phyloP scores from a whole-genome alignment of 805 yeast genomes.

The Lipomyces chichibuensis region DNA sequence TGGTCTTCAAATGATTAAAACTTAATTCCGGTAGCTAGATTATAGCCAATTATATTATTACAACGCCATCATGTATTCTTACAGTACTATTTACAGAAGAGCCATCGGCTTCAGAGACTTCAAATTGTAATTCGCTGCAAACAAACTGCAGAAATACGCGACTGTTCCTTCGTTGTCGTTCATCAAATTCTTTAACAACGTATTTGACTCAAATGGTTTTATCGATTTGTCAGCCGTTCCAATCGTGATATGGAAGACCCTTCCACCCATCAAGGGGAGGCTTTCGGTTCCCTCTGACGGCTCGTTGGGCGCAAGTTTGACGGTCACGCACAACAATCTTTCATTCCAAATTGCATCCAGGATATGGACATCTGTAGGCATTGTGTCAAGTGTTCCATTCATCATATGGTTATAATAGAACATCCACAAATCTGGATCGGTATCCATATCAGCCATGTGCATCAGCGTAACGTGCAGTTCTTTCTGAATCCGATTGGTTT shows the following conservation, averaged over 20 bases:
- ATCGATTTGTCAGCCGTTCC: conserved; percentile 57
- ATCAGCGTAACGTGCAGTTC: conserved; percentile 70
- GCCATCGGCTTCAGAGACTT: neutral
- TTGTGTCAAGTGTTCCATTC: conserved; percentile 5
- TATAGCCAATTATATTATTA: no score
- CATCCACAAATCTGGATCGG: conserved; percentile 27
- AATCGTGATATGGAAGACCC: conserved; percentile 69
- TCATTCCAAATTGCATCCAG: conserved; percentile 15
- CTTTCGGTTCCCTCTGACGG: conserved; percentile 52
- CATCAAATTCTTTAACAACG: neutral
- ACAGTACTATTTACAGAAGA: neutral
- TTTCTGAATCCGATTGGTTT: conserved; percentile 50
- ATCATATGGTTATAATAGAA: conserved; percentile 16
- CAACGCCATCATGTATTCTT: neutral
- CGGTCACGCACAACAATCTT: conserved; percentile 43
- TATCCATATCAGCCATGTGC: conserved; percentile 46
- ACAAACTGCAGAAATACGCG: neutral
- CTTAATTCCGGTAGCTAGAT: neutral
- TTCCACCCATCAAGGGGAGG: conserved; percentile 47
- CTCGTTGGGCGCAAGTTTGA: conserved; percentile 52
- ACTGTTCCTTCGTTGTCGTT: neutral
- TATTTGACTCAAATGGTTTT: conserved; percentile 59
- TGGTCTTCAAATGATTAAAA: neutral
- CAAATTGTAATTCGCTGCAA: neutral
- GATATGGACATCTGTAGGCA: conserved; percentile 11